These are phyloP conservation scores for Verticillium zaregamsianum DNA, from an alignment of 2,329 filamentous ascomycete species.

Conservation along the genomic window DNA sequence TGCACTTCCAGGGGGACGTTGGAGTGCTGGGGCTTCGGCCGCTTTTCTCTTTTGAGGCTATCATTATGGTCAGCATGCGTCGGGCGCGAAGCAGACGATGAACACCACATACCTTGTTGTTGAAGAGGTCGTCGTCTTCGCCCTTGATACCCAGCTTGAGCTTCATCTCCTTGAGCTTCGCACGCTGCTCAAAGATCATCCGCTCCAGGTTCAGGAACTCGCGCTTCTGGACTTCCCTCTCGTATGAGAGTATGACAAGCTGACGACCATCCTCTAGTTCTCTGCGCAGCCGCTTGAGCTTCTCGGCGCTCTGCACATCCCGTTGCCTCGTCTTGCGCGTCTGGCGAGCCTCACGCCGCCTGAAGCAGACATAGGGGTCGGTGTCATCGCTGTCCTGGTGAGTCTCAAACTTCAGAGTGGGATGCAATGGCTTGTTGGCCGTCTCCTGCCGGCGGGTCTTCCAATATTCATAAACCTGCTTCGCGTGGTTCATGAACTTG, in stretches of 20 bases:
- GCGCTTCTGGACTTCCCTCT: conserved; percentile 75
- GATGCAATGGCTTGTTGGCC: conserved; percentile 70
- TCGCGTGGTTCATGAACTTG: conserved; percentile 56
- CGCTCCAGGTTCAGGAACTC: conserved; percentile 73
- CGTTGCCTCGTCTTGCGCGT: conserved; percentile 91
- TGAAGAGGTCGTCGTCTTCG: conserved; percentile 91
- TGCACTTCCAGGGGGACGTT: conserved; percentile 59
- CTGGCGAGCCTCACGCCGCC: conserved; percentile 87
- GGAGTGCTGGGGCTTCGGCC: conserved; percentile 54
- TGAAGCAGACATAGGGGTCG: conserved; percentile 97
- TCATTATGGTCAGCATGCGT: conserved; percentile 30
- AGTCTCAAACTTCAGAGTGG: conserved; percentile 86
- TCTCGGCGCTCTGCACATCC: conserved; percentile 91
- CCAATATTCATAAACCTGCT: conserved; percentile 88
- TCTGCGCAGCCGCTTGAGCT: conserved; percentile 83
- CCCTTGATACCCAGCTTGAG: conserved; percentile 82
- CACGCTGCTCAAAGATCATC: conserved; percentile 77
- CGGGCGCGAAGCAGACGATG: conserved; percentile 24
- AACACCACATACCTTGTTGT: conserved; percentile 72
- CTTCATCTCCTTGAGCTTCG: conserved; percentile 82
- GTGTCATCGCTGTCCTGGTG: conserved; percentile 92
- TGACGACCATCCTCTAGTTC: conserved; percentile 88
- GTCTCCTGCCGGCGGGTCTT: conserved; percentile 62
- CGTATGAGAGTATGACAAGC: conserved; percentile 70
- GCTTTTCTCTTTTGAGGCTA: conserved; percentile 69